phyloP scores from a whole-genome alignment of 805 yeast species.

The Sugiyamaella smithiae region DNA sequence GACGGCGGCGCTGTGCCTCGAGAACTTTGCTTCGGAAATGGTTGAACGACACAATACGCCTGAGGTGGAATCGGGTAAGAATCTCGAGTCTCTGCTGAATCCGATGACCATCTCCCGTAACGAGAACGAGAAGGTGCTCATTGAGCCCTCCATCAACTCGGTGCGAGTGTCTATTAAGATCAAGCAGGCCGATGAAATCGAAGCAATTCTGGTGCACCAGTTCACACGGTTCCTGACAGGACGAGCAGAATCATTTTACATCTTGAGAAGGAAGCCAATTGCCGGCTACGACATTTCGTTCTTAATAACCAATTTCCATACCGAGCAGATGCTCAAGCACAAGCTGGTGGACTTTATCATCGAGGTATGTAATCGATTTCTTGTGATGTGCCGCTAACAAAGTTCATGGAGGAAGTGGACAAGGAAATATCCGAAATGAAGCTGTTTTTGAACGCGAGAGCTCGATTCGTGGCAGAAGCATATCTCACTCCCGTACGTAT shows the following conservation, averaged over 20 bases:
- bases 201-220: slow-evolving; percentile 88
- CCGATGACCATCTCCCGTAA: slow-evolving; percentile 90
- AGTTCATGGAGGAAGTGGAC: slow-evolving; percentile 97
- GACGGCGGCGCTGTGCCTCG: slow-evolving; percentile 88
- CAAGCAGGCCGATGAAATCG: slow-evolving; percentile 97
- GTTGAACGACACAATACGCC: slow-evolving; percentile 98
- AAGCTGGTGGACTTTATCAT: slow-evolving; percentile 94
- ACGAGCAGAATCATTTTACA: slow-evolving; percentile 92
- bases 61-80: slow-evolving; percentile 82
- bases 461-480: slow-evolving; percentile 96
- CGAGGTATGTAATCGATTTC: slow-evolving; percentile 41
- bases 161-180: slow-evolving; percentile 87
- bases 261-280: slow-evolving; percentile 86
- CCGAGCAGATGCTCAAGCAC: slow-evolving; percentile 92
- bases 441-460: slow-evolving; percentile 92
- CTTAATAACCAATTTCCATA: slow-evolving; percentile 88
- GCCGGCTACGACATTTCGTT: slow-evolving; percentile 88
- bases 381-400: slow-evolving; percentile 2
- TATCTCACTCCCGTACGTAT: slow-evolving; percentile 62
- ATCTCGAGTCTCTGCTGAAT: slow-evolving; percentile 80
- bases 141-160: slow-evolving; percentile 92
- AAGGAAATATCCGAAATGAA: slow-evolving; percentile 98
- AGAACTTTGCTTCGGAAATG: slow-evolving; percentile 90
- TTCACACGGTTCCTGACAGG: slow-evolving; percentile 91
- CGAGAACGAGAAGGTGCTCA: slow-evolving; percentile 86